Base-by-base conservation (phyloP, 73 alveolate species). In the Diophrys sp. region DNA sequence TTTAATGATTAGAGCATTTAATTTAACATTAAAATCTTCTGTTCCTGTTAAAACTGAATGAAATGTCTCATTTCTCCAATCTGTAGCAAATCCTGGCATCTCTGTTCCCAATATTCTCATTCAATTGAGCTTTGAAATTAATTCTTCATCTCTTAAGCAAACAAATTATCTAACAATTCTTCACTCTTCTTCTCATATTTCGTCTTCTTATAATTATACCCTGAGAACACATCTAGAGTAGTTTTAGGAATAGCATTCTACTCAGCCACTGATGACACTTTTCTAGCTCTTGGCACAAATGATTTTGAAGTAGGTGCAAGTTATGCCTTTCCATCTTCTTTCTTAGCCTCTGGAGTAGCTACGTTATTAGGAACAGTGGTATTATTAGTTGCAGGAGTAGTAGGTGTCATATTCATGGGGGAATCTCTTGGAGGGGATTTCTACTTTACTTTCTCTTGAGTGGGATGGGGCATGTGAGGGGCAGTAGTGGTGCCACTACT, bases 81-180 rank as follows among this genome's bases (percentile, higher is more conserved):
- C 62, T 11, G 62, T 44, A 11, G 5, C 5, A 18, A 44, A 44
- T 18, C 62, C 62, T 44, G 62, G 62, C 62, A 44, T 44, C 18
- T n/a, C n/a, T n/a, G n/a, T n/a, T n/a, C n/a, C n/a, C n/a, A n/a
- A n/a, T n/a, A n/a, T n/a, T n/a, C n/a, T n/a, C n/a, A n/a, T n/a
- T n/a, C n/a, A n/a, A n/a, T n/a, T n/a, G n/a, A n/a, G n/a, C n/a
- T n/a, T n/a, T n/a, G n/a, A n/a, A n/a, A n/a, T n/a, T n/a, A n/a
- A n/a, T n/a, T n/a, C n/a, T n/a, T n/a, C n/a, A n/a, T n/a, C n/a
- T 44, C 62, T 44, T 44, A 44, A 44, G 62, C 62, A 44, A 44
- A 44, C 18, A 44, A 18, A 44, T 5, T 18, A 44, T 44, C 62
- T 11, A 44, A 18, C 18, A 18, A 18, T 11, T 18, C 62, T 44